Conservation (phyloP, 106 monocot genomes). For the Apostasia ramifera region DNA sequence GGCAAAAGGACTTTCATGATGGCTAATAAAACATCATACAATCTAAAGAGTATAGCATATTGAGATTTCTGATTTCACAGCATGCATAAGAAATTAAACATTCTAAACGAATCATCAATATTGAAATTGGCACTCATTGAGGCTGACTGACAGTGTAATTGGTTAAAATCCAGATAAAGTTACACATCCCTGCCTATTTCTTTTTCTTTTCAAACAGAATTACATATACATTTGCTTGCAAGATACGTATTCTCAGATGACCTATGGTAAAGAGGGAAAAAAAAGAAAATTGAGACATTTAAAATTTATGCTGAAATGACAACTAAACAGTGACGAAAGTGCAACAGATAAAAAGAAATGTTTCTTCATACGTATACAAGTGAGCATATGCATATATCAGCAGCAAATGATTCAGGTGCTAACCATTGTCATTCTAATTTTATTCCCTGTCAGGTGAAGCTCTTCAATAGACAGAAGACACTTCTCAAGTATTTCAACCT, state of each 20-base stretch:
- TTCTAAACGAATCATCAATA: too few species aligned
- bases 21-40: too few species aligned
- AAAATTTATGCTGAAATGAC: background rate
- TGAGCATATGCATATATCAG: background rate
- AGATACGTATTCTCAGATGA: background rate
- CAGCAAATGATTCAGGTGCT: conserved; percentile 12
- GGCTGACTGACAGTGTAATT: background rate
- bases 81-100: too few species aligned
- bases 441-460: conserved; percentile 84
- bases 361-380: background rate
- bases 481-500: conserved; percentile 75
- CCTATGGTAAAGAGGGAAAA: background rate
- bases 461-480: conserved; percentile 63
- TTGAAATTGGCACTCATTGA: too few species aligned
- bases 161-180: background rate
- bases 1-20: too few species aligned
- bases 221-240: background rate
- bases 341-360: too few species aligned
- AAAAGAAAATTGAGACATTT: background rate
- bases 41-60: too few species aligned
- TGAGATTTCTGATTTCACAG: too few species aligned
- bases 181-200: background rate
- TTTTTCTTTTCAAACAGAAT: background rate
- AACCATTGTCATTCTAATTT: conserved; percentile 44
- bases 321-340: too few species aligned